Percentiles rank a stretch among this genome's conserved stretches.
Evolutionary conservation across 1,139 yeast species (phyloP).

Genomic region (Yamadazyma membranifaciens): DNA sequence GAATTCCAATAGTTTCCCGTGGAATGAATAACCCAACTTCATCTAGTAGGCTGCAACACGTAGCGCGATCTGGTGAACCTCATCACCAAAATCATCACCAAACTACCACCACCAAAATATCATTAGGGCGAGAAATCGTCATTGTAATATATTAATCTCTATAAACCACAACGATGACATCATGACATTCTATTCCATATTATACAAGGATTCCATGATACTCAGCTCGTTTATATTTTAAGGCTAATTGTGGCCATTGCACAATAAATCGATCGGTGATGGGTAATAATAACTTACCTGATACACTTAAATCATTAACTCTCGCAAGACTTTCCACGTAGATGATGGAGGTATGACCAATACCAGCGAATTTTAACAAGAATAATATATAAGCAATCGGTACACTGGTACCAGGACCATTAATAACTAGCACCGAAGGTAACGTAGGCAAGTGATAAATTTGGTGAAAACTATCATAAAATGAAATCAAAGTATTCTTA

Average conservation of each 20-base stretch:
- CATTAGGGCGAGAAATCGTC: too few relatives aligned
- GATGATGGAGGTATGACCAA: conserved; percentile 56
- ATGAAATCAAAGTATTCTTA: conserved; percentile 48
- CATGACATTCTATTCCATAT: too few relatives aligned
- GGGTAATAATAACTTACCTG: conserved; percentile 70
- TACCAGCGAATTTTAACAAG: conserved; percentile 51
- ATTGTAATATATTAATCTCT: too few relatives aligned
- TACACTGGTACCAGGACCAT: conserved; percentile 95
- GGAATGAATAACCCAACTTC: conserved; percentile 14
- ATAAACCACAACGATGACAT: too few relatives aligned
- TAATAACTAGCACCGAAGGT: conserved; percentile 62
- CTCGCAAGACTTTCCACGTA: conserved; percentile 91
- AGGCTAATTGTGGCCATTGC: conserved; percentile 77
- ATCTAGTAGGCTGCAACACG: not conserved
- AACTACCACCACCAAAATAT: not conserved
- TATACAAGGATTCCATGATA: conserved; percentile 75
- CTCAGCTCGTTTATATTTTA: conserved; percentile 60
- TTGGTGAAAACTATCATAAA: conserved; percentile 23
- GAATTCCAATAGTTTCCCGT: conserved; percentile 32
- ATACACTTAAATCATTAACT: conserved; percentile 69
- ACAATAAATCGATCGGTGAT: conserved; percentile 77
- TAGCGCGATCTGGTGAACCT: not conserved
- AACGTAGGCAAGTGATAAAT: conserved; percentile 21
- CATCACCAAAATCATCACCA: not conserved
- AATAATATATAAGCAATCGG: conserved; percentile 68